Evolutionary conservation across 2,329 filamentous ascomycete species (phyloP).

Genomic region (Plenodomus tracheiphilus): DNA sequence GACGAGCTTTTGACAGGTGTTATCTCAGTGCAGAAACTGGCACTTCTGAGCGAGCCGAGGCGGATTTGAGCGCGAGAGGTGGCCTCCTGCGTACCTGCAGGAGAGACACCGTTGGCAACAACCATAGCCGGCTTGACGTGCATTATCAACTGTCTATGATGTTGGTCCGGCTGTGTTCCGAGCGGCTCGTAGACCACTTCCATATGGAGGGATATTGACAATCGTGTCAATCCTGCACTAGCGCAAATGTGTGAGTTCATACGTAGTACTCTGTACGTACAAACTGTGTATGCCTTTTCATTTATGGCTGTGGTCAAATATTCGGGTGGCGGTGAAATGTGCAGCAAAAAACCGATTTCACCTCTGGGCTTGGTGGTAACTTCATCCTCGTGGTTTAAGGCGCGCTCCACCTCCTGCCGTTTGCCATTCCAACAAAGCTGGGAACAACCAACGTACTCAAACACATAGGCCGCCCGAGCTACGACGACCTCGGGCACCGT

Average conservation of each 20-base stretch:
- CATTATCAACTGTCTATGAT: constrained; percentile 11
- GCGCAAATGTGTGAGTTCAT: constrained; percentile 4
- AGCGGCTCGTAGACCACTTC: constrained; percentile 21
- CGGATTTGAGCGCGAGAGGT: constrained; percentile 13
- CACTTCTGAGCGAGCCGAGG: constrained; percentile 1
- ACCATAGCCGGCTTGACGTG: constrained; percentile 19
- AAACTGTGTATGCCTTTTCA: not conserved
- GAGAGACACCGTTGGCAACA: constrained; percentile 15
- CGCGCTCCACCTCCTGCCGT: not conserved
- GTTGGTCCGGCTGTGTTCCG: constrained; percentile 28
- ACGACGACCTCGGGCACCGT: not conserved
- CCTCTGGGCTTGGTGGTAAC: not conserved
- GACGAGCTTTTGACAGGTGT: not conserved
- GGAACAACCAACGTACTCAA: not conserved
- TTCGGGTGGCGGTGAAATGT: not conserved
- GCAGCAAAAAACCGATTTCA: not conserved
- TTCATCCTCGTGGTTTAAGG: not conserved
- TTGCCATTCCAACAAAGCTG: not conserved
- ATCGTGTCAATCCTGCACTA: constrained; percentile 15
- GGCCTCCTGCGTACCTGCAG: constrained; percentile 34
- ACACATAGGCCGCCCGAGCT: not conserved
- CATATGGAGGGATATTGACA: constrained; percentile 23
- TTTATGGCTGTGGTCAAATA: not conserved
- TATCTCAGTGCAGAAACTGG: not conserved
- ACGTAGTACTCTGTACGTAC: not conserved